Evolutionary conservation across 345 rosid species (phyloP), one percentile per base, ranked within the genome.

Genomic region (Lumnitzera littorea): DNA sequence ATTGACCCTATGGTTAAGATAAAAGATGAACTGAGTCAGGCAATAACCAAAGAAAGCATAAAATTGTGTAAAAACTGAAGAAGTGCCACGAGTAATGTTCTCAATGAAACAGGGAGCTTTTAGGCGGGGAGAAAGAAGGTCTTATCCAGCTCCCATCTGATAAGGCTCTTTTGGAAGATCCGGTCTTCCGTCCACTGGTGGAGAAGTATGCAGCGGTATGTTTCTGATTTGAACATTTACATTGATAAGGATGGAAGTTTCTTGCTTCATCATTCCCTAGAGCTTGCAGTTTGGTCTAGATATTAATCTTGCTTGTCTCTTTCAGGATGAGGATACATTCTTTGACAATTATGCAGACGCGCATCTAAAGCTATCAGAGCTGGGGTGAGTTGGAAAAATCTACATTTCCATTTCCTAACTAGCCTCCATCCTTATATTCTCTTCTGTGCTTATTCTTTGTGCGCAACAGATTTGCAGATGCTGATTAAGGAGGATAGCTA

Each of bases 111-210:
- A 89, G 96, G 72, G 96, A 89, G 72, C 78, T 92, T 51, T 61
- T 92, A 36, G 73, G 75, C 14, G 96, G 94, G 63, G 94, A 85
- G 78, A 89, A 89, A 61, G 89, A 86, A 79, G 94, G 84, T 24
- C 86, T 87, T 48, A 63, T 92, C 14, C 87, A 84, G 64, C 70
- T 92, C 68, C 95, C 96, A 16, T 61, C 86, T 1, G 96, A 89
- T 73, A 85, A 82, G 71, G 88, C 91, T 55, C 92, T 91, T 67
- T 68, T 89, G 6, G 62, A 74, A n/a, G 98, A 91, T 60, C 88
- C 85, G n/a, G 50, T 73, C 31, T 91, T 85, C 61, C 84, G 83
- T 15, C 87, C 89, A 11, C 69, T 83, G 16, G 91, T 87, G 16
- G 88, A 91, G 57, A 87, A 63, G 79, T 89, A 89, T 58, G 96